These are phyloP conservation scores for Plasmodium fragile DNA, from an alignment of 169 alveolate species.

Conservation along the genomic window DNA sequence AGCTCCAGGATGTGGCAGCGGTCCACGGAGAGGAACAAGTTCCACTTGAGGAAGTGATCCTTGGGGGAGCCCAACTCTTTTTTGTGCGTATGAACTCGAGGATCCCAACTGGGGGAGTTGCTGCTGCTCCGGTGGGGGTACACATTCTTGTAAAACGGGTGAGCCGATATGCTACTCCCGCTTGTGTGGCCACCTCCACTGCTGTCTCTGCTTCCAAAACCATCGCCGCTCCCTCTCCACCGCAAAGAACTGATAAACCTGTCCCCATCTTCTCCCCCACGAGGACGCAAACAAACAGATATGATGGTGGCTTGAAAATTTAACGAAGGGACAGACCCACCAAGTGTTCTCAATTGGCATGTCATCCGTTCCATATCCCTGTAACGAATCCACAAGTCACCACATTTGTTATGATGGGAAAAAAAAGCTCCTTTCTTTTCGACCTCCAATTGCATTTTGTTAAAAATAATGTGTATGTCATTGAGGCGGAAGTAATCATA, in stretches of 20 bases:
- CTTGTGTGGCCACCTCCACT: not conserved
- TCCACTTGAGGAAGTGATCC: not conserved
- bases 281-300: constrained; percentile 7
- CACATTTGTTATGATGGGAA: not conserved
- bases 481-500: constrained; percentile 49
- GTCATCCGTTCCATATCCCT: constrained; percentile 12
- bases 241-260: not conserved
- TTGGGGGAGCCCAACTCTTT: not conserved
- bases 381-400: constrained; percentile 19
- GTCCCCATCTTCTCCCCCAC: not conserved
- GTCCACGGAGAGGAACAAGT: constrained; percentile 34
- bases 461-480: constrained; percentile 18
- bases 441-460: constrained; percentile 2
- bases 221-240: not conserved
- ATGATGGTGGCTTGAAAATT: constrained; percentile 33
- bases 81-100: not conserved
- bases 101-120: not conserved
- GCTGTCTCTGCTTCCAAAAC: not conserved
- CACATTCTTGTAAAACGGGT: not conserved
- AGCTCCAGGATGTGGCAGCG: constrained; percentile 54
- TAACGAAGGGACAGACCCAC: not conserved
- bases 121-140: not conserved
- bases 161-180: not conserved
- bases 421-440: constrained; percentile 13
- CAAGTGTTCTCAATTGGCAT: constrained; percentile 1